Evolutionary conservation across 306 rosid genomes (phyloP).

Genomic region (Acacia crassicarpa): DNA sequence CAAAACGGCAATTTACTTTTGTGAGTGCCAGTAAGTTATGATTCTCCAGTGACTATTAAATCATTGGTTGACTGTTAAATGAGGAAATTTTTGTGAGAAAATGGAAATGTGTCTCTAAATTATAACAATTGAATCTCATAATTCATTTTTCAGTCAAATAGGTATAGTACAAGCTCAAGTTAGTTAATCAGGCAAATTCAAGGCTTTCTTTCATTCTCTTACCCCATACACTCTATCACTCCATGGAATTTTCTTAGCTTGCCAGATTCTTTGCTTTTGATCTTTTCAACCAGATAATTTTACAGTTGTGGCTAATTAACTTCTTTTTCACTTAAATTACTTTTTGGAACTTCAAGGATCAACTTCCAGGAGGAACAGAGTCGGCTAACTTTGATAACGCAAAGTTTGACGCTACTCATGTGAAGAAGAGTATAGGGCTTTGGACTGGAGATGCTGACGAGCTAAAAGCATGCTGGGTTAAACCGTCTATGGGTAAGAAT

Average conservation of each 20-base stretch:
- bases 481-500: slow-evolving; percentile 64
- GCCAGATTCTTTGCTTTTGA: slow-evolving; percentile 1
- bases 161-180: not conserved
- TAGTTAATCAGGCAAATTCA: not conserved
- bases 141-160: not conserved
- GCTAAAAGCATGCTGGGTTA: slow-evolving; percentile 83
- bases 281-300: not conserved
- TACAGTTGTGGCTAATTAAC: not conserved
- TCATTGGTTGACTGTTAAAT: slow-evolving; percentile 18
- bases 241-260: not conserved
- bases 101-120: not conserved
- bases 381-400: slow-evolving; percentile 44
- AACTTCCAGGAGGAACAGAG: slow-evolving; percentile 70
- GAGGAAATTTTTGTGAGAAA: not conserved
- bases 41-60: not conserved
- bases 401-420: slow-evolving; percentile 47
- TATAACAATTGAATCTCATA: not conserved
- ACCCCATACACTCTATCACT: not conserved
- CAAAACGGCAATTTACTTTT: not conserved
- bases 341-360: slow-evolving; percentile 52
- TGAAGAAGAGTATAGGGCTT: slow-evolving; percentile 54
- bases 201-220: slow-evolving; percentile 14
- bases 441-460: slow-evolving; percentile 65
- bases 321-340: slow-evolving; percentile 10
- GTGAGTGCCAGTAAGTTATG: not conserved